Conservation (phyloP, 208 protist genomes). For the Novymonas esmeraldas region DNA sequence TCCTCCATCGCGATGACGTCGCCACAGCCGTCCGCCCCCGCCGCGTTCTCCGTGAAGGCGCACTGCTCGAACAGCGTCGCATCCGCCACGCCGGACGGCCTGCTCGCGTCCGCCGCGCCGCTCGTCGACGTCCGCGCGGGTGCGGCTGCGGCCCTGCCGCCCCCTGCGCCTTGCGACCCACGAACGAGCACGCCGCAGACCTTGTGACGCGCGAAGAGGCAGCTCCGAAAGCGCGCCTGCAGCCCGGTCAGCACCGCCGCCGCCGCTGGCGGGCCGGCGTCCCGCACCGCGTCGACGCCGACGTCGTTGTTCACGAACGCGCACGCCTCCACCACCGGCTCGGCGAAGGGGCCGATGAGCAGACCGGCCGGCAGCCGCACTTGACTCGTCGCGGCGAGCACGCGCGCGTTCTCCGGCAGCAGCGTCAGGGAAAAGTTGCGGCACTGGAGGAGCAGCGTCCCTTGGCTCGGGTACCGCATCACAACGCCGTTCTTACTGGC, state of each 20-base stretch:
- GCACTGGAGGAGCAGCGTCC: slow-evolving; percentile 36
- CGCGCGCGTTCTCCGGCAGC: slow-evolving; percentile 40
- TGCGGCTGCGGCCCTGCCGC: background rate
- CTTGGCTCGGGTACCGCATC: slow-evolving; percentile 34
- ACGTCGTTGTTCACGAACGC: slow-evolving; percentile 75
- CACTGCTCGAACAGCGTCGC: slow-evolving; percentile 53
- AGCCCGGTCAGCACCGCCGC: slow-evolving; percentile 10
- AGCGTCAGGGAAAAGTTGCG: slow-evolving; percentile 38
- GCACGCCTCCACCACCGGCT: slow-evolving; percentile 47
- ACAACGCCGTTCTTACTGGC: background rate
- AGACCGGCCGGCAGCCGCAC: slow-evolving; percentile 48
- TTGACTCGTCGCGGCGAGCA: slow-evolving; percentile 36
- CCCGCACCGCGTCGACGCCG: slow-evolving; percentile 66
- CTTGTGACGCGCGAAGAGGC: slow-evolving; percentile 33
- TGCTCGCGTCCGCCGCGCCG: background rate
- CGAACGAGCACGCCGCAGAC: slow-evolving; percentile 69
- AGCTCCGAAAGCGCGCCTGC: slow-evolving; percentile 29
- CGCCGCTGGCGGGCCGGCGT: slow-evolving; percentile 17
- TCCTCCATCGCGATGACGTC: slow-evolving; percentile 64
- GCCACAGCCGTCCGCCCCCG: slow-evolving; percentile 36
- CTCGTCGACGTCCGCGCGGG: background rate
- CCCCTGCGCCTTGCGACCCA: slow-evolving; percentile 12
- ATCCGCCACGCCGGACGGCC: slow-evolving; percentile 1
- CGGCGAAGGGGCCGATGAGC: slow-evolving; percentile 45
- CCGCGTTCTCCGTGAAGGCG: slow-evolving; percentile 63